A percentile compares a stretch with the other conserved stretches of the same genome.
Conservation (phyloP, 768 basidiomycete genomes). For the Lanmaoa rubissima region DNA sequence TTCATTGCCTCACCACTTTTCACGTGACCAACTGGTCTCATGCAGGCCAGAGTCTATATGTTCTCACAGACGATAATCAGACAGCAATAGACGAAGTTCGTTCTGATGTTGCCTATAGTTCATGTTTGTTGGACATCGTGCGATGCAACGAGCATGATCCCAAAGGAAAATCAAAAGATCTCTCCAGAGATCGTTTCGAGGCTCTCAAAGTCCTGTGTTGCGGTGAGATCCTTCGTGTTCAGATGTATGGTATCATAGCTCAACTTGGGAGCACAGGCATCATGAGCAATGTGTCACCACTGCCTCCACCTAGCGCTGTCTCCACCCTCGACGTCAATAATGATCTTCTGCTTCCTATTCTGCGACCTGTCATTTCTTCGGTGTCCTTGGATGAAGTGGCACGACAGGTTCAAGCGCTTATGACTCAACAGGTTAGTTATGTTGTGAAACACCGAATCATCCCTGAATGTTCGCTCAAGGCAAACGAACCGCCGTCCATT, state of each 20-base stretch:
- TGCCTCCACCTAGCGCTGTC: constrained; percentile 63
- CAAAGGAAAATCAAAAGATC: constrained; percentile 42
- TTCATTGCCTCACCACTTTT: background rate
- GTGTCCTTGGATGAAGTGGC: constrained; percentile 53
- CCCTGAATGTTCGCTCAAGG: constrained; percentile 32
- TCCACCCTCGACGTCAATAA: constrained; percentile 68
- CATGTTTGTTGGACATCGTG: constrained; percentile 64
- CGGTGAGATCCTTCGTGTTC: constrained; percentile 44
- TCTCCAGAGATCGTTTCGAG: constrained; percentile 45
- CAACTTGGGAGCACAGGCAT: constrained; percentile 49
- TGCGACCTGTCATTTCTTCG: constrained; percentile 63
- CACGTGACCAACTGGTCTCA: background rate
- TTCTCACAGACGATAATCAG: constrained; percentile 89
- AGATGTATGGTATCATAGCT: background rate
- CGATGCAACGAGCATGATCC: constrained; percentile 33
- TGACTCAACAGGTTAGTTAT: constrained; percentile 47
- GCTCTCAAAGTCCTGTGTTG: constrained; percentile 67
- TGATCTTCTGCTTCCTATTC: constrained; percentile 67
- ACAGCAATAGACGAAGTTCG: constrained; percentile 67
- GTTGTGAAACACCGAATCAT: background rate
- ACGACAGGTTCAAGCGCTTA: constrained; percentile 48
- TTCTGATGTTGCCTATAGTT: constrained; percentile 55
- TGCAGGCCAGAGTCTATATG: constrained; percentile 87
- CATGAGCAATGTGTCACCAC: constrained; percentile 70
- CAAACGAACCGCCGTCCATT: constrained; percentile 44